Percentiles rank a stretch among this genome's conserved stretches.
Conservation (phyloP, 140 eudicot genomes). For the Cichorium intybus region DNA sequence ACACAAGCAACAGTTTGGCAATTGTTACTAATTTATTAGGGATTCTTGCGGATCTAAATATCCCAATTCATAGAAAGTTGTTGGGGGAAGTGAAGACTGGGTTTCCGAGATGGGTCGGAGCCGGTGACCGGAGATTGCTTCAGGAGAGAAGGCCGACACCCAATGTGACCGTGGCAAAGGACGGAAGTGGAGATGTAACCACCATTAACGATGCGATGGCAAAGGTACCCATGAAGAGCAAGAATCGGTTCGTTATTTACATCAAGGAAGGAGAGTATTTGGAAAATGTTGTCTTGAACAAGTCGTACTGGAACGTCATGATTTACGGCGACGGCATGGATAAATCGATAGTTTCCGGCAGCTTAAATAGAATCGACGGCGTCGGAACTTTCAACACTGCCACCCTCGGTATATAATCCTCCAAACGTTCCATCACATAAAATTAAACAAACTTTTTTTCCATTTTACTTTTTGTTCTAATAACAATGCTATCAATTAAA, state of each 20-base stretch:
- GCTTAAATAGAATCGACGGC: slow-evolving; percentile 47
- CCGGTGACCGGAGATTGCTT: slow-evolving; percentile 45
- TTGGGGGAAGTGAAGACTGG: slow-evolving; percentile 20
- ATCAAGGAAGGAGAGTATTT: slow-evolving; percentile 43
- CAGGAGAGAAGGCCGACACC: slow-evolving; percentile 34
- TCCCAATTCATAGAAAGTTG: slow-evolving; percentile 54
- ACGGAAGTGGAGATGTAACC: slow-evolving; percentile 40
- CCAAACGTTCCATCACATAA: background rate
- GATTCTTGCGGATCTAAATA: slow-evolving; percentile 33
- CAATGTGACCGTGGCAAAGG: slow-evolving; percentile 42
- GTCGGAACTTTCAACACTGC: slow-evolving; percentile 47
- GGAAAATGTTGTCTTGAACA: slow-evolving; percentile 35
- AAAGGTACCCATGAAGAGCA: slow-evolving; percentile 32
- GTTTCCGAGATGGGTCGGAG: slow-evolving; percentile 52
- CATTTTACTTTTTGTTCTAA: background rate
- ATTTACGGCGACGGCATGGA: slow-evolving; percentile 49
- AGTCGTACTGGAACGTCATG: slow-evolving; percentile 47
- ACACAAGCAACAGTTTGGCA: slow-evolving; percentile 78
- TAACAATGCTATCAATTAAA: background rate
- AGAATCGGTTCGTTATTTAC: slow-evolving; percentile 40
- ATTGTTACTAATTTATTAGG: slow-evolving; percentile 48
- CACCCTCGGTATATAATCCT: slow-evolving; percentile 38
- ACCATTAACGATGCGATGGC: slow-evolving; percentile 41
- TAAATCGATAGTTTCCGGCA: slow-evolving; percentile 47
- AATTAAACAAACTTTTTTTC: background rate